These are phyloP conservation scores for Penium margaritaceum DNA, from an alignment of 139 green algal genomes.

Conservation along the genomic window DNA sequence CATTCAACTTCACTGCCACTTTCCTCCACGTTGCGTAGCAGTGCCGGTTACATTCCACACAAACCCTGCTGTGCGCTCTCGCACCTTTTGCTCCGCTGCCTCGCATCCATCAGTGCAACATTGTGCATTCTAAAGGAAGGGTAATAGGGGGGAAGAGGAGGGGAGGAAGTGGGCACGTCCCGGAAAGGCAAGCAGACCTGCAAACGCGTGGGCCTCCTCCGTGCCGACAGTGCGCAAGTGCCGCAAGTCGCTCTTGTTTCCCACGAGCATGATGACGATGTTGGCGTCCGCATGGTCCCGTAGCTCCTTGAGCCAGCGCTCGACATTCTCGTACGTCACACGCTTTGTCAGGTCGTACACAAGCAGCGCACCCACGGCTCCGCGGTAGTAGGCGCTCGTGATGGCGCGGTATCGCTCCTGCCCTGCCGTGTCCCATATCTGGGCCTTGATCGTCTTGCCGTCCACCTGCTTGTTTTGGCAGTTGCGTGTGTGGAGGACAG, in stretches of 20 bases:
- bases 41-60: too few relatives aligned
- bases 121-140: too few relatives aligned
- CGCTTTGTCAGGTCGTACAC: conserved; percentile 99
- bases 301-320: conserved; percentile 95
- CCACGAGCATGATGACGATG: conserved; percentile 98
- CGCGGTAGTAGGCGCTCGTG: conserved; percentile 95
- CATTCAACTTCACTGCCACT: too few relatives aligned
- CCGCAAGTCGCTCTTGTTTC: conserved; percentile 95
- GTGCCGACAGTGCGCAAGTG: conserved; percentile 84
- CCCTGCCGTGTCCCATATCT: conserved; percentile 98
- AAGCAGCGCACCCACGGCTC: conserved; percentile 89
- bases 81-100: too few relatives aligned
- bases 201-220: conserved; percentile 68
- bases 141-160: too few relatives aligned
- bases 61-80: too few relatives aligned
- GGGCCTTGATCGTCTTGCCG: conserved; percentile 96
- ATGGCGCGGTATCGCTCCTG: conserved; percentile 96
- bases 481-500: too few relatives aligned
- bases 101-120: too few relatives aligned
- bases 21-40: too few relatives aligned
- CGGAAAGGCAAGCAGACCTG: not conserved
- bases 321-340: conserved; percentile 95
- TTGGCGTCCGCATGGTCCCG: conserved; percentile 92
- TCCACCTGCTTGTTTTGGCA: too few relatives aligned
- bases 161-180: too few relatives aligned